Evolutionary conservation across 805 yeast species (phyloP).

Genomic region (Yarrowia sp.): DNA sequence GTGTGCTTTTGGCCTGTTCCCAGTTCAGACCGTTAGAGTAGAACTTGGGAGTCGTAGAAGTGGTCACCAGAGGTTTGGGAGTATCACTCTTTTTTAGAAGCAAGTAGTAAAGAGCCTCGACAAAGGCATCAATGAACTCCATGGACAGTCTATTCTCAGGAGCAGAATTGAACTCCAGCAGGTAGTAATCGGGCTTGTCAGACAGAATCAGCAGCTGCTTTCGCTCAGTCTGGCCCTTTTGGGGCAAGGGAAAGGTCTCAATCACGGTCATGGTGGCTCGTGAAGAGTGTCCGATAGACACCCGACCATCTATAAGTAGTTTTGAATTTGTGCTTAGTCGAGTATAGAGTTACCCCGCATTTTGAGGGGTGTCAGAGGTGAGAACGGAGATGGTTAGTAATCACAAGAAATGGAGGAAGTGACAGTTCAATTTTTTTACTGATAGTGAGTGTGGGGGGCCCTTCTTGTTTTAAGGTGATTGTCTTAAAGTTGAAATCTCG

Average conservation of each 20-base stretch:
- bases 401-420: background rate
- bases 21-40: slow-evolving; percentile 53
- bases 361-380: background rate
- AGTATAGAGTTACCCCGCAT: background rate
- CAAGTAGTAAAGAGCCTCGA: slow-evolving; percentile 49
- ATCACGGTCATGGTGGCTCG: slow-evolving; percentile 4
- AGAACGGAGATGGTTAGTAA: background rate
- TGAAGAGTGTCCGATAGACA: background rate
- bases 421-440: too few relatives aligned
- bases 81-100: slow-evolving; percentile 42
- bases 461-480: too few relatives aligned
- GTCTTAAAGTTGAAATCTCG: too few relatives aligned
- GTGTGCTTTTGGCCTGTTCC: slow-evolving; percentile 49
- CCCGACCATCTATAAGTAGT: background rate
- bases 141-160: slow-evolving; percentile 52
- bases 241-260: slow-evolving; percentile 18
- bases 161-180: slow-evolving; percentile 47
- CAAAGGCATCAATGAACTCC: slow-evolving; percentile 48
- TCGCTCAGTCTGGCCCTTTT: slow-evolving; percentile 16
- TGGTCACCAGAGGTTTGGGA: slow-evolving; percentile 49
- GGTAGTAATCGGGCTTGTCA: slow-evolving; percentile 45
- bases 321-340: slow-evolving; percentile 6
- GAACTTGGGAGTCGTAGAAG: slow-evolving; percentile 51
- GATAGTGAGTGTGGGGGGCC: too few relatives aligned
- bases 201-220: slow-evolving; percentile 22